Evolutionary conservation across 1,284 basidiomycete genomes (phyloP).

Genomic region (Marasmius oreades): DNA sequence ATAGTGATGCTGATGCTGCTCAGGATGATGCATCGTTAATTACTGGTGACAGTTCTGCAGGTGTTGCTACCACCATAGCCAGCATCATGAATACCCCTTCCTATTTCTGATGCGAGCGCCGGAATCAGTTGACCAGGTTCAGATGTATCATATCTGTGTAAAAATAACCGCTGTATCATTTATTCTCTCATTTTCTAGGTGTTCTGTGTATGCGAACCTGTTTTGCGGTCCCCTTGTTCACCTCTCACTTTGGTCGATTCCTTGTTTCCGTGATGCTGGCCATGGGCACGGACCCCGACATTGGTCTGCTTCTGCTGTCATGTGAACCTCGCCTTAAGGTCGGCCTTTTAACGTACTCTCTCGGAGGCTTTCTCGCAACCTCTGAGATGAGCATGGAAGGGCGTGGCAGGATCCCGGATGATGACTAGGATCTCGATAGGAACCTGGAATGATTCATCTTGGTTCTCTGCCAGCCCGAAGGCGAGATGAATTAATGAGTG

Average conservation of each 20-base stretch:
- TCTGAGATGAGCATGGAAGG: background rate
- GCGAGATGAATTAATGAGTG: conserved; percentile 38
- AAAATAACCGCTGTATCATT: too few relatives aligned
- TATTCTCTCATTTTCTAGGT: too few relatives aligned
- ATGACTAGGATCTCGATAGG: conserved; percentile 18
- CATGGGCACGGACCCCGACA: too few relatives aligned
- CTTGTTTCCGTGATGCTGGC: too few relatives aligned
- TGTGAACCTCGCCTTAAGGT: background rate
- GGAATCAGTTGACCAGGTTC: conserved; percentile 11
- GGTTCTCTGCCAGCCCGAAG: background rate
- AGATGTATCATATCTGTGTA: background rate
- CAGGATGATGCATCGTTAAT: background rate
- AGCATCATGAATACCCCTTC: conserved; percentile 63
- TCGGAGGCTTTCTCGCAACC: background rate
- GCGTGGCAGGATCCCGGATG: background rate
- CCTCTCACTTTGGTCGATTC: too few relatives aligned
- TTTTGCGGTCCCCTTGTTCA: too few relatives aligned
- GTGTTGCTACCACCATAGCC: conserved; percentile 38
- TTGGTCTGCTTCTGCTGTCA: background rate
- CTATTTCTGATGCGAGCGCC: conserved; percentile 18
- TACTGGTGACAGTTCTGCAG: background rate
- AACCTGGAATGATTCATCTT: conserved; percentile 8
- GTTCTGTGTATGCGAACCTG: too few relatives aligned
- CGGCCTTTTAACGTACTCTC: background rate
- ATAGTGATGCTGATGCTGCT: background rate